Evolutionary conservation across 2,329 filamentous ascomycete genomes (phyloP), one percentile per base, ranked within the genome.

Genomic region (Colletotrichum cordylinicola): DNA sequence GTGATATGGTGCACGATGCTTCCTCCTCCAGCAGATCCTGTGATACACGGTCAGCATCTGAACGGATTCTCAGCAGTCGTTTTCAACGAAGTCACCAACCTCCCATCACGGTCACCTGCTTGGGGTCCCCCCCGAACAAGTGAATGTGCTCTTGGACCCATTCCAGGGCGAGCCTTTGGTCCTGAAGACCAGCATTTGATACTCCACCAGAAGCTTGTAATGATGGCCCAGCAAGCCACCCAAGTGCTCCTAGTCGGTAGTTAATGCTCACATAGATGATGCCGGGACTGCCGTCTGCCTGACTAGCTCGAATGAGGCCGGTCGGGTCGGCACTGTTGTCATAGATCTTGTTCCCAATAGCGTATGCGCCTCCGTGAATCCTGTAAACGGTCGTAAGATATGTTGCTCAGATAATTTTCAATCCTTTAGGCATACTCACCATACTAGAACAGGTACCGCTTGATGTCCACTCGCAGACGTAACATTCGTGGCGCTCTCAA

Each of bases 81-180:
- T 1, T 31, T 21, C 16, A 29, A 8, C 35, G 16, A 33, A 33
- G 29, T 31, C n/a, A 64, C 33, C 16, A 31, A 61, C 58, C 27
- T 15, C 88, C 88, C 81, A 86, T 85, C 15, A 87, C 83, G 2
- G 86, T 88, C 18, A 90, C 87, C 4, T 83, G 79, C 2, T 79
- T 80, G 21, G 83, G 80, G 76, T 88, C 85, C 16, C 88, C 88
- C 29, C 87, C 87, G 39, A 90, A 84, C 1, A 84, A 80, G 16
- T 79, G 77, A 56, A 89, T 88, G 77, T 88, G 83, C 16, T 85
- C 78, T 39, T 87, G 83, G 2, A 87, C 84, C 88, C 88, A 90
- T 73, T 88, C 78, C 16, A 89, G 80, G 5, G 84, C 87, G 4
- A 83, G 81, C 35, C 86, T 82, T 70, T 87, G 84, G 73, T 86